Conservation (phyloP, 495 filamentous ascomycete species). For the Aspergillus steynii region DNA sequence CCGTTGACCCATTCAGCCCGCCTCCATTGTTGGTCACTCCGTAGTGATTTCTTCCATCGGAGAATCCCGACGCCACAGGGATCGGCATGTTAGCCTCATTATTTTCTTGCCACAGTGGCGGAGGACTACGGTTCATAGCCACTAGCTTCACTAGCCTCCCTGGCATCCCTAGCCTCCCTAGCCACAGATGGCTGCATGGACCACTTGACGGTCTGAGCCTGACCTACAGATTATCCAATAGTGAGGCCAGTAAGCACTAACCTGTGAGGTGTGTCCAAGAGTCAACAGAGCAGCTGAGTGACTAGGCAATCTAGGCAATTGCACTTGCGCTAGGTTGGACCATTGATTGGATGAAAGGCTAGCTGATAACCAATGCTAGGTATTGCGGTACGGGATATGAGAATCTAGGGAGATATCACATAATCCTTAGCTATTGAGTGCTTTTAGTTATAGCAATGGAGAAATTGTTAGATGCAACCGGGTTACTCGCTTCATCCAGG, state of each 20-base stretch:
- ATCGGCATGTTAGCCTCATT: conserved; percentile 6
- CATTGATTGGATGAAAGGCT: not conserved
- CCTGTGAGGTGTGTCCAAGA: not conserved
- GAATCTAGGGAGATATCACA: too few relatives aligned
- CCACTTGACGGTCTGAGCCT: not conserved
- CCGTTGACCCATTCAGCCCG: not conserved
- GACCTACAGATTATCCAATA: not conserved
- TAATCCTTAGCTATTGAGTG: not conserved
- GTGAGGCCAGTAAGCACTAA: not conserved
- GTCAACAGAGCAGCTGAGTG: not conserved
- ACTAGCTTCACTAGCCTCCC: not conserved
- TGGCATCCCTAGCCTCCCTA: not conserved
- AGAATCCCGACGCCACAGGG: not conserved
- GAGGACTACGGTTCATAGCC: not conserved
- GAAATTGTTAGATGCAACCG: not conserved
- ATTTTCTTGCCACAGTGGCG: conserved; percentile 6
- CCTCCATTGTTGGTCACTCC: not conserved
- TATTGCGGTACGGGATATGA: too few relatives aligned
- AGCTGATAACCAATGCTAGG: too few relatives aligned
- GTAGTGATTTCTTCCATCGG: not conserved
- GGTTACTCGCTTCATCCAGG: not conserved
- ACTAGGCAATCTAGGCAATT: not conserved
- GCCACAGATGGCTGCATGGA: not conserved
- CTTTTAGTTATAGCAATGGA: not conserved
- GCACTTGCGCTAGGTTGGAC: not conserved